A percentile compares a stretch with the other conserved stretches of the same genome.
Evolutionary conservation across 169 alveolate species (phyloP).

Genomic region (Plasmodium inui): DNA sequence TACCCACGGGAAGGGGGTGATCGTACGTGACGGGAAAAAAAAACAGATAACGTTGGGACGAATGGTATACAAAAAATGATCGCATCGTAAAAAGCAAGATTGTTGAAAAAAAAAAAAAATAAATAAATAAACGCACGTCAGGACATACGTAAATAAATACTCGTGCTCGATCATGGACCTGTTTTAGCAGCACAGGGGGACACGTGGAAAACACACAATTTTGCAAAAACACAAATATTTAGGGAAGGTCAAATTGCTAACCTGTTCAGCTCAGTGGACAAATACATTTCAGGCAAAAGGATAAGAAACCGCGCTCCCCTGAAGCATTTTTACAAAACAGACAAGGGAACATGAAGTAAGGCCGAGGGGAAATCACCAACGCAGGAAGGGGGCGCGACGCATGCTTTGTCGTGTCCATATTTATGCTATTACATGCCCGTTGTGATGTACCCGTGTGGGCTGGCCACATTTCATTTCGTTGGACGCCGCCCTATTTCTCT

Average conservation of each 20-base stretch:
- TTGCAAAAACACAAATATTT: background rate
- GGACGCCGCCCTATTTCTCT: background rate
- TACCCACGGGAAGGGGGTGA: background rate
- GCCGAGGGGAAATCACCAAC: background rate
- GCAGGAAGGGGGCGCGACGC: background rate
- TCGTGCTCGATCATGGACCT: background rate
- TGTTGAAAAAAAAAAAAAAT: background rate
- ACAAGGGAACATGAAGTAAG: conserved; percentile 2
- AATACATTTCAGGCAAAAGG: background rate
- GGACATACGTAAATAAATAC: background rate
- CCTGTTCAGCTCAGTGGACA: background rate
- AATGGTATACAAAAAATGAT: background rate
- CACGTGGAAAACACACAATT: background rate
- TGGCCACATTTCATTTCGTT: conserved; percentile 3
- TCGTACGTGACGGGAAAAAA: background rate
- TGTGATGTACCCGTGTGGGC: background rate
- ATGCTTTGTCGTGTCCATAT: background rate
- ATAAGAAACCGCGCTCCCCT: background rate
- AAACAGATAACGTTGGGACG: background rate
- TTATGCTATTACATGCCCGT: background rate
- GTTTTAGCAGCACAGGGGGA: background rate
- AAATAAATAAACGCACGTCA: background rate
- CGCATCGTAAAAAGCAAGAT: background rate
- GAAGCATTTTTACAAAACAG: background rate
- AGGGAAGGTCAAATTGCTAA: background rate